A percentile compares a stretch with the other conserved stretches of the same genome.
phyloP scores from a whole-genome alignment of 2,329 filamentous ascomycete genomes.

The Colletotrichum spaethianum region DNA sequence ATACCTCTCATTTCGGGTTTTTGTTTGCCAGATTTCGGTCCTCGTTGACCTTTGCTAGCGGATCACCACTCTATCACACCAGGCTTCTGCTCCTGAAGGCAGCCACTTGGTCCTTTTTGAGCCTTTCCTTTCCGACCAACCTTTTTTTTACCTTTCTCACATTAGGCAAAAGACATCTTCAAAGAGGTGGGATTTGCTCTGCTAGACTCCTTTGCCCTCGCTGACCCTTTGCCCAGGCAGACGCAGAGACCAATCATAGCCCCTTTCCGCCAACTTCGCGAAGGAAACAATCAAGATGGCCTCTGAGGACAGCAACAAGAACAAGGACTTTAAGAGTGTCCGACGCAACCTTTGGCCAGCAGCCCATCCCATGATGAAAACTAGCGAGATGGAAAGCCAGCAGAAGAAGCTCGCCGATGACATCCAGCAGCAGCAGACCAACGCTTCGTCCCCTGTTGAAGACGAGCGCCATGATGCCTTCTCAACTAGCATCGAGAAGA shows the following conservation, averaged over 20 bases:
- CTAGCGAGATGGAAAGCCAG: not conserved
- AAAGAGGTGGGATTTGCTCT: not conserved
- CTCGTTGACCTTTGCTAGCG: not conserved
- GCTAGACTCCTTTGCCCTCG: not conserved
- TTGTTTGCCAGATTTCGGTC: not conserved
- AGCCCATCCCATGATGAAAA: not conserved
- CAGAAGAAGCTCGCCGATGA: not conserved
- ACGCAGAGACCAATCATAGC: not conserved
- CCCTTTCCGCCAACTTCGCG: not conserved
- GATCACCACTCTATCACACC: not conserved
- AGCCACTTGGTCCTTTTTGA: not conserved
- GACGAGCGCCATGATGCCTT: not conserved
- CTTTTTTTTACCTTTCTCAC: not conserved
- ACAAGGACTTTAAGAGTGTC: not conserved
- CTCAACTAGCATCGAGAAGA: not conserved
- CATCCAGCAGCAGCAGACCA: not conserved
- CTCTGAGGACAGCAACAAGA: not conserved
- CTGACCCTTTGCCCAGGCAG: not conserved
- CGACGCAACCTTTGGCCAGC: constrained; percentile 15
- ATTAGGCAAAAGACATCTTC: not conserved
- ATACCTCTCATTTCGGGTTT: not conserved
- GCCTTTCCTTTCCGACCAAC: not conserved
- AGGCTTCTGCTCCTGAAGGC: not conserved
- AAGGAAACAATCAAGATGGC: constrained; percentile 14
- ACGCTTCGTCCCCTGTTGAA: not conserved